phyloP scores from a whole-genome alignment of 2,329 filamentous ascomycete species.

The Aspergillus ruber region DNA sequence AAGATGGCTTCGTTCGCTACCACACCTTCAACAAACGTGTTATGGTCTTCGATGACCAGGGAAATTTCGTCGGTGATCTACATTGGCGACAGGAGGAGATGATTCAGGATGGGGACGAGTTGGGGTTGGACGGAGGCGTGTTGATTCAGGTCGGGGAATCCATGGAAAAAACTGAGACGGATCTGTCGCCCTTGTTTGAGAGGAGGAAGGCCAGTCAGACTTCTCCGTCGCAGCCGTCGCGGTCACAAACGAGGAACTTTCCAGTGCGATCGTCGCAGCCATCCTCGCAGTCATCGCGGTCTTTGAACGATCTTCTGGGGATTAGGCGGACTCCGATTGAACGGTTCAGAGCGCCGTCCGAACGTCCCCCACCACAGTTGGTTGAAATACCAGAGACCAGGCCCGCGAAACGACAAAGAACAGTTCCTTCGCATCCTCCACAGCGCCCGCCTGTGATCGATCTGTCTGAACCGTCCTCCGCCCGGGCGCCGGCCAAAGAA shows the following conservation, averaged over 20 bases:
- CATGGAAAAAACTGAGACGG: slow-evolving; percentile 66
- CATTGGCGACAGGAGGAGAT: slow-evolving; percentile 67
- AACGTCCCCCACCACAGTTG: slow-evolving; percentile 30
- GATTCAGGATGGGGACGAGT: slow-evolving; percentile 75
- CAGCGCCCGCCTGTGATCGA: slow-evolving; percentile 13
- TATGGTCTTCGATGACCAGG: slow-evolving; percentile 80
- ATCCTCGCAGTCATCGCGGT: slow-evolving; percentile 45
- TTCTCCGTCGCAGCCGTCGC: slow-evolving; percentile 26
- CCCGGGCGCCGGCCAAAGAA: background rate
- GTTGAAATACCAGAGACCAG: slow-evolving; percentile 1
- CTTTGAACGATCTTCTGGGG: slow-evolving; percentile 59
- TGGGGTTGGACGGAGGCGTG: slow-evolving; percentile 68
- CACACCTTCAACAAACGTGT: slow-evolving; percentile 86
- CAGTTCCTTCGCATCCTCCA: slow-evolving; percentile 7
- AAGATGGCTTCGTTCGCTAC: slow-evolving; percentile 81
- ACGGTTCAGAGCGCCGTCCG: slow-evolving; percentile 63
- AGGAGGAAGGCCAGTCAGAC: slow-evolving; percentile 49
- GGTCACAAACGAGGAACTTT: slow-evolving; percentile 29
- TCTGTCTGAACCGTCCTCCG: slow-evolving; percentile 12
- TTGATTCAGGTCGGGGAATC: slow-evolving; percentile 76
- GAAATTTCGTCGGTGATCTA: slow-evolving; percentile 75
- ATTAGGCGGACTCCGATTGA: slow-evolving; percentile 59
- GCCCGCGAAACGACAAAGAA: slow-evolving; percentile 28
- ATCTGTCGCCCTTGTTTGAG: slow-evolving; percentile 68
- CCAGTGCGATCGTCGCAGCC: background rate